phyloP scores from a whole-genome alignment of 129 eudicot genomes.

The Artemisia annua region DNA sequence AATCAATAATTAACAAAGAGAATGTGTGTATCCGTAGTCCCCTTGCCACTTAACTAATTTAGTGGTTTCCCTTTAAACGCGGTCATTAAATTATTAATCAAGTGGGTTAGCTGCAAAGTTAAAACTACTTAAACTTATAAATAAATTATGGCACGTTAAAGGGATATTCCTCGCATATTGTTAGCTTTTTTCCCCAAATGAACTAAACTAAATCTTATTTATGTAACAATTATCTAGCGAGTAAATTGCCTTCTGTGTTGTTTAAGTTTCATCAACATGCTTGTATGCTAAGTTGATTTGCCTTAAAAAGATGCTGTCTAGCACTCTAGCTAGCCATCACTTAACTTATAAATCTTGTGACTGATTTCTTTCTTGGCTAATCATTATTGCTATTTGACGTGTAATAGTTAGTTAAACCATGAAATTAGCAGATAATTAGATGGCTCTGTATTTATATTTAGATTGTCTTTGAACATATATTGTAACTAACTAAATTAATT shows the following conservation, averaged over 20 bases:
- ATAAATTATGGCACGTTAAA: background rate
- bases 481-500: too few relatives aligned
- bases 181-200: background rate
- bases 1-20: constrained; percentile 29
- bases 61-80: constrained; percentile 21
- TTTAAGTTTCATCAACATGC: too few relatives aligned
- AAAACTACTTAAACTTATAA: background rate
- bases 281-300: too few relatives aligned
- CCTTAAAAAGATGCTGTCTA: too few relatives aligned
- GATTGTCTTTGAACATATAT: too few relatives aligned
- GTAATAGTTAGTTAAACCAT: too few relatives aligned
- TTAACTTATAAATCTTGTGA: too few relatives aligned
- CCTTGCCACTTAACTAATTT: constrained; percentile 28
- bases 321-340: too few relatives aligned
- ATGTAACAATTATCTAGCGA: background rate
- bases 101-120: constrained; percentile 30
- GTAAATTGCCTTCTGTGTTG: background rate
- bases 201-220: background rate
- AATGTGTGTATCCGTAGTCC: constrained; percentile 30
- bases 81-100: constrained; percentile 14
- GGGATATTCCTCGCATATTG: constrained; percentile 47
- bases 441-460: too few relatives aligned
- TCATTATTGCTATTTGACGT: too few relatives aligned
- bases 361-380: too few relatives aligned
- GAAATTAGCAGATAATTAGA: too few relatives aligned